phyloP scores from a whole-genome alignment of 2,329 filamentous ascomycete genomes.

The Xylaria sp. region DNA sequence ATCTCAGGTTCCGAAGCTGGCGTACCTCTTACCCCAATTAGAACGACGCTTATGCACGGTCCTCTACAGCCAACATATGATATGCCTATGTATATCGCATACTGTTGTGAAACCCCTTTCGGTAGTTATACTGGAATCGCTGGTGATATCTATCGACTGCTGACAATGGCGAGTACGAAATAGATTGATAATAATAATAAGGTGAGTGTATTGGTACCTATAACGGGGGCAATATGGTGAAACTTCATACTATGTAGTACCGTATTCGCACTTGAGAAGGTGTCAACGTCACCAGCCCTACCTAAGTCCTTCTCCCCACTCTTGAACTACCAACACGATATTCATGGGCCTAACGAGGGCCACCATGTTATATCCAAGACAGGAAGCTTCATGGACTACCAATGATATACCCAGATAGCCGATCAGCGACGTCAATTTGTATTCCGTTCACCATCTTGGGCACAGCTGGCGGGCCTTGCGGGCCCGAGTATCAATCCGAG shows the following conservation, averaged over 20 bases:
- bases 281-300: constrained; percentile 4
- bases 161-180: background rate
- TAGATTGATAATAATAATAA: background rate
- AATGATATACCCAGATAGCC: background rate
- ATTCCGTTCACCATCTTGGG: background rate
- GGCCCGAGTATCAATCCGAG: constrained; percentile 19
- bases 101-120: background rate
- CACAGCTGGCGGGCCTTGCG: constrained; percentile 1
- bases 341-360: background rate
- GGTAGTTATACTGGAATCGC: background rate
- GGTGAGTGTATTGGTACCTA: background rate
- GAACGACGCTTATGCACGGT: constrained; percentile 5
- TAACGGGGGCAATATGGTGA: background rate
- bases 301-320: background rate
- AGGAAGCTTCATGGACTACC: background rate
- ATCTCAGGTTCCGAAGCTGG: constrained; percentile 15
- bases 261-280: background rate
- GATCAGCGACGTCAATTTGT: background rate
- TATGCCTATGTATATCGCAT: background rate
- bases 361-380: background rate
- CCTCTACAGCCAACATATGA: background rate
- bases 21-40: background rate
- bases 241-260: background rate
- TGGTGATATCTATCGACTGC: background rate
- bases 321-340: background rate